Evolutionary conservation across 2,329 filamentous ascomycete species (phyloP).

Genomic region (Aspergillus uvarum): DNA sequence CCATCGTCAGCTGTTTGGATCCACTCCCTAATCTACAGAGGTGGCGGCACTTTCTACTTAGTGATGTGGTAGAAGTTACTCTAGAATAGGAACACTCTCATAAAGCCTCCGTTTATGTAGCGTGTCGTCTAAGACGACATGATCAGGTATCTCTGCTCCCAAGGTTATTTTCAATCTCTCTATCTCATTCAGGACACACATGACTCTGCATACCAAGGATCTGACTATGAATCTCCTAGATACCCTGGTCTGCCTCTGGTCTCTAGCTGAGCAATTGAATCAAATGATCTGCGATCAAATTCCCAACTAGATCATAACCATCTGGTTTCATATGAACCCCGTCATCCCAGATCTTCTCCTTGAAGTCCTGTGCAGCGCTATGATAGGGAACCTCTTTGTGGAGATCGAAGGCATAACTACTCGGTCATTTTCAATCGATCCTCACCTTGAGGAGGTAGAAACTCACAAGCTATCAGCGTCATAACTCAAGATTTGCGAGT

Average conservation of each 20-base stretch:
- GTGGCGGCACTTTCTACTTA: no score
- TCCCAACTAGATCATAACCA: slow-evolving; percentile 64
- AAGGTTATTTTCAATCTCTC: no score
- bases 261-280: slow-evolving; percentile 26
- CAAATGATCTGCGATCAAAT: slow-evolving; percentile 55
- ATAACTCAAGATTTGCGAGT: slow-evolving; percentile 54
- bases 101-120: no score
- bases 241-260: no score
- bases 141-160: no score
- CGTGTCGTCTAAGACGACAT: no score
- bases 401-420: slow-evolving; percentile 60
- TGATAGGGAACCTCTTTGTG: slow-evolving; percentile 56
- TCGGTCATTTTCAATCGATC: not conserved
- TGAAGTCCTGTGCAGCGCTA: slow-evolving; percentile 48
- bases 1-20: no score
- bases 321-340: slow-evolving; percentile 57
- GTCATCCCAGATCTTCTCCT: slow-evolving; percentile 60
- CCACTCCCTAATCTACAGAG: no score
- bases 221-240: not conserved
- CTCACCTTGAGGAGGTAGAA: not conserved
- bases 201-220: no score
- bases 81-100: no score
- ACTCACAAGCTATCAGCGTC: slow-evolving; percentile 55
- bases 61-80: no score
- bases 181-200: no score